Base-by-base conservation (phyloP, 176 grass and related monocot species). In the Carex kokanica region DNA sequence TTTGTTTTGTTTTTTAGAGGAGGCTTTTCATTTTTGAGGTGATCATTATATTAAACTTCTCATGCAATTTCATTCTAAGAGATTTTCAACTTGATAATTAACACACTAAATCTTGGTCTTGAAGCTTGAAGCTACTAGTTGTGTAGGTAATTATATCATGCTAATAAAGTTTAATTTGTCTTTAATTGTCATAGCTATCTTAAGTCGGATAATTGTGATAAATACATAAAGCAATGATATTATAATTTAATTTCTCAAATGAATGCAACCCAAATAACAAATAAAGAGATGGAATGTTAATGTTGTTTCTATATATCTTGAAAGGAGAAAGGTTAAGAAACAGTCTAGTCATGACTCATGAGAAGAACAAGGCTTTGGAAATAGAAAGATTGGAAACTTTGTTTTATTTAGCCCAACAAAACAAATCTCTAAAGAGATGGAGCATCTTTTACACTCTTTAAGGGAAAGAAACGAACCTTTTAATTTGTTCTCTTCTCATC, bases 341-440 rank as follows among this genome's bases (percentile, higher is more conserved):
- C 54, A 72, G 41, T 57, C 14, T 60, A 27, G 71, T 55, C 52
- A 60, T n/a, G n/a, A n/a, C n/a, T n/a, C n/a, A n/a, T 24, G 31
- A 62, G 62, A 36, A 64, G 58, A 82, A 82, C 59, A 84, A 69
- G 47, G 74, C 71, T 55, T 55, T n/a, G n/a, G n/a, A 77, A 9
- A 55, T 63, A 24, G 63, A 24, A 86, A 86, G 85, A 89, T 90
- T 91, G 89, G 83, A 54, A 80, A 86, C 77, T 97, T 89, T 91
- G 90, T 92, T 91, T 88, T 88, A 81, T 86, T 93, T 84, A 64
- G 85, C 81, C 58, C 40, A 87, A 60, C 79, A 67, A 34, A 78
- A 78, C 60, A 82, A 70, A 83, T 60, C 64, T 80, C 45, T 62
- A 81, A 84, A 83, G 78, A 59, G 78, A 34, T 60, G 71, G 90